phyloP scores from a whole-genome alignment of 257 asterid species.

The Cynanchum wilfordii region DNA sequence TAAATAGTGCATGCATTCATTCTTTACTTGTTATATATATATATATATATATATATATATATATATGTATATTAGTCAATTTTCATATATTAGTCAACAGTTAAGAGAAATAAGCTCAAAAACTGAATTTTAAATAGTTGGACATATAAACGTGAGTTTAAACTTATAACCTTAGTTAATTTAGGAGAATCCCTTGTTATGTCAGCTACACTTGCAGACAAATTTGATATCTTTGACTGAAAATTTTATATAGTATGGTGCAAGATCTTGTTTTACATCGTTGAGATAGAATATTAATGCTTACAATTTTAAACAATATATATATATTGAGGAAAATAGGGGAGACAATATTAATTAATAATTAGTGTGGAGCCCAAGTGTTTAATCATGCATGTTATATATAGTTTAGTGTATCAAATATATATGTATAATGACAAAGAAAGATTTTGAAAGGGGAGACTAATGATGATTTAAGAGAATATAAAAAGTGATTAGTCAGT shows the following conservation, averaged over 20 bases:
- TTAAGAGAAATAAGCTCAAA: too few relatives aligned
- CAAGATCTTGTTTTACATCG: background rate
- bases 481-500: conserved; percentile 15
- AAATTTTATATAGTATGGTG: background rate
- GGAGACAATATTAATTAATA: conserved; percentile 5
- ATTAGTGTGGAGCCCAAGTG: conserved; percentile 26
- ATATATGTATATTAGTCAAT: too few relatives aligned
- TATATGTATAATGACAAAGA: conserved; percentile 23
- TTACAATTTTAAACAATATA: background rate
- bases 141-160: too few relatives aligned
- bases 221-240: too few relatives aligned
- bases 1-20: background rate
- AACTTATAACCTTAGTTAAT: too few relatives aligned
- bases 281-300: background rate
- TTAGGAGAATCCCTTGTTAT: too few relatives aligned
- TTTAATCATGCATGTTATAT: conserved; percentile 30
- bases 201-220: too few relatives aligned
- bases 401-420: background rate
- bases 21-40: background rate
- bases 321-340: background rate
- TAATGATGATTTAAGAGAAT: conserved; percentile 31
- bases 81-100: too few relatives aligned
- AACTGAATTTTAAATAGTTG: too few relatives aligned
- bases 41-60: too few relatives aligned
- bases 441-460: conserved; percentile 14